Percentiles rank a stretch among this genome's conserved stretches.
These are phyloP conservation scores for Forsythia viridissima DNA, from an alignment of 257 asterid genomes.

Conservation along the genomic window DNA sequence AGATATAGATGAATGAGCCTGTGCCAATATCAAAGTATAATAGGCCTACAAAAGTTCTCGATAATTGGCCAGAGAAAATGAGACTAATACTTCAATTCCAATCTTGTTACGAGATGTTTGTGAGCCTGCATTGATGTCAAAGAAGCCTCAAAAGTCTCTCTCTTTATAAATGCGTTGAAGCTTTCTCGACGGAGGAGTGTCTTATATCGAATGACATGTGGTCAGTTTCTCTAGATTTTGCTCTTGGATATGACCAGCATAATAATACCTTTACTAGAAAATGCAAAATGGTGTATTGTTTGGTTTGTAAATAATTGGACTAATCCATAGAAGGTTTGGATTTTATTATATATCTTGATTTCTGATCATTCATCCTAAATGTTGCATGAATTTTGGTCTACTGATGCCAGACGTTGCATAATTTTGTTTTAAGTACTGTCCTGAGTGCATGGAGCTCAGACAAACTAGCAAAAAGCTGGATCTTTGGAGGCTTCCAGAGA, in stretches of 20 bases:
- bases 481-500: constrained; percentile 82
- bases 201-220: constrained; percentile 82
- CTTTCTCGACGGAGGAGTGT: constrained; percentile 74
- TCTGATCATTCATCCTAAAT: not conserved
- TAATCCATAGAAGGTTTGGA: not conserved
- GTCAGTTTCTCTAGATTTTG: constrained; percentile 31
- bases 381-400: not conserved
- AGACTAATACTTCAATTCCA: constrained; percentile 38
- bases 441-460: constrained; percentile 63
- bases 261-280: not conserved
- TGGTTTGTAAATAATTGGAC: not conserved
- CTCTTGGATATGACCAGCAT: not conserved
- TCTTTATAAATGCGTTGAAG: constrained; percentile 59
- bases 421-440: constrained; percentile 57
- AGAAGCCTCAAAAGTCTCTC: constrained; percentile 44
- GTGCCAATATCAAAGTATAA: constrained; percentile 22
- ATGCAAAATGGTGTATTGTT: not conserved
- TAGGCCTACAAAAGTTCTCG: constrained; percentile 34
- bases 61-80: constrained; percentile 61
- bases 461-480: constrained; percentile 75
- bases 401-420: not conserved
- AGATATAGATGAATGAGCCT: constrained; percentile 53
- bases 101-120: constrained; percentile 52
- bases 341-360: not conserved
- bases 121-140: constrained; percentile 6